Base-by-base conservation (phyloP, 257 asterid genomes). In the Cynanchum wilfordii region DNA sequence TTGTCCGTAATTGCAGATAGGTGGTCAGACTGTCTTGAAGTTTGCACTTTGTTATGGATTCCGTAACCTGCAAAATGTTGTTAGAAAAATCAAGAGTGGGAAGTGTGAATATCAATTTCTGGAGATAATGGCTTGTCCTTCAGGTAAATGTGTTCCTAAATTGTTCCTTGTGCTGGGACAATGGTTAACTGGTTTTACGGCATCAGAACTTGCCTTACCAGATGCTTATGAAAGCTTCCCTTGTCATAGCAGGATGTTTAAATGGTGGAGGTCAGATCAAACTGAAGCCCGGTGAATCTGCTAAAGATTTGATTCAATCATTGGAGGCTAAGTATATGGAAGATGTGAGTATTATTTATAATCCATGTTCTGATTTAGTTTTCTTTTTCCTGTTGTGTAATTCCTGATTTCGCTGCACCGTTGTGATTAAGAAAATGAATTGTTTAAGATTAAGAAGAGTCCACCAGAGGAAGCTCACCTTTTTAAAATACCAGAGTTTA, bases 81-180 rank as follows among this genome's bases (percentile, higher is more conserved):
- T 92, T 73, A 88, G 89, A 62, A 95, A 92, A 85, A 86, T 94
- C 63, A 94, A 90, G 90, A 84, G 79, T 51, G 96, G 94, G 57
- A 95, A 90, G 84, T 87, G 96, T 65, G 98, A 95, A 60, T 95
- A 95, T 75, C 90, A 95, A 52, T 95, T 83, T 76, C 60, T 95
- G 87, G 99, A 95, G 90, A 90, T 95, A 70, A 95, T 95, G 99
- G 99, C 99, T 17, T 95, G 99, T 79, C 99, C 99, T 73, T 95
- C 99, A 72, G 98, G 99, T 93, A 65, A 29, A 71, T n/a, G 56
- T 62, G 40, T 63, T 60, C 51, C 50, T 62, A 54, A 62, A 49
- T 49, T 55, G 38, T 49, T 66, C 16, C 36, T 45, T 22, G 40
- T 69, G 15, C 50, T 44, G 24, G 24, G 52, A 51, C 24, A 44